phyloP scores from a whole-genome alignment of 306 rosid species.

The Cucurbita pepo region DNA sequence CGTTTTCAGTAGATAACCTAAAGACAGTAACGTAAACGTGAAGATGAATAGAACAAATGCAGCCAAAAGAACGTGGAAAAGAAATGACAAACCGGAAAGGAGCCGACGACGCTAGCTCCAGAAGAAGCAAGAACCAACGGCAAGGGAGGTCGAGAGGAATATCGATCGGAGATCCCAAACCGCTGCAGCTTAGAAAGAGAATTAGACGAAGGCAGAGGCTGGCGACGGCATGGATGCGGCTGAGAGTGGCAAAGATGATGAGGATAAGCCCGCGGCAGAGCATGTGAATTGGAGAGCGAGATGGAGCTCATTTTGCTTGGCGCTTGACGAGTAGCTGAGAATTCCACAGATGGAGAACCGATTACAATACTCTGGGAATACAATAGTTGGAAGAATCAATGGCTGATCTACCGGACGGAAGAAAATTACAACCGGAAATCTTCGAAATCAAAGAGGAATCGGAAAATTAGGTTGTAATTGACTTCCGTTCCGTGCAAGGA shows the following conservation, averaged over 20 bases:
- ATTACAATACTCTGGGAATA: background rate
- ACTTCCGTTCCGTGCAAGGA: slow-evolving; percentile 4
- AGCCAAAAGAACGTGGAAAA: background rate
- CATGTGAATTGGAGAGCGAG: slow-evolving; percentile 11
- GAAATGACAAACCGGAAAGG: slow-evolving; percentile 27
- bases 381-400: background rate
- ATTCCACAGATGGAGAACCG: background rate
- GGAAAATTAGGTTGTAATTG: background rate
- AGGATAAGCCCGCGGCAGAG: slow-evolving; percentile 8
- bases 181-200: slow-evolving; percentile 11
- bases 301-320: slow-evolving; percentile 25
- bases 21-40: background rate
- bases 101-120: slow-evolving; percentile 16
- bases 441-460: background rate
- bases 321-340: background rate
- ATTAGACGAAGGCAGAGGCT: background rate
- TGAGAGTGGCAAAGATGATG: slow-evolving; percentile 5
- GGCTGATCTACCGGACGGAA: background rate
- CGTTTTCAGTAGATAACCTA: background rate
- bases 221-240: background rate
- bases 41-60: background rate
- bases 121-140: slow-evolving; percentile 15
- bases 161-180: slow-evolving; percentile 6
- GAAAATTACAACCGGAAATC: background rate
- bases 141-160: background rate